phyloP scores from a whole-genome alignment of 1,139 yeast genomes.

The Taphrina communis region DNA sequence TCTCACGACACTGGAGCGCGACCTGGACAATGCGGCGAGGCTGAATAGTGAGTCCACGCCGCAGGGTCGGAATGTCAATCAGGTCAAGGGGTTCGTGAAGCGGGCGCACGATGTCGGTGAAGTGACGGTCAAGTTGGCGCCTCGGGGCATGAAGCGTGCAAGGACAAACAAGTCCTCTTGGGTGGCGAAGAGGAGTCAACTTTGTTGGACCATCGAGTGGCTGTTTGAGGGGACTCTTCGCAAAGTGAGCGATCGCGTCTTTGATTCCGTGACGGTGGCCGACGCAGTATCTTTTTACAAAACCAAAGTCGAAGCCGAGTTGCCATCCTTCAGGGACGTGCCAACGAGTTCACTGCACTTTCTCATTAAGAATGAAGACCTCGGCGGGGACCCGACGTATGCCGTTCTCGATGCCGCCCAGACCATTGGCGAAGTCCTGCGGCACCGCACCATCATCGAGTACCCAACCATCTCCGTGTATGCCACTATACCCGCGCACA shows the following conservation, averaged over 20 bases:
- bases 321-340: conserved; percentile 7
- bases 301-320: neutral
- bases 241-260: conserved; percentile 29
- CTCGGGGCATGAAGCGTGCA: conserved; percentile 79
- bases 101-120: conserved; percentile 55
- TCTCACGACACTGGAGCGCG: conserved; percentile 67
- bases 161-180: conserved; percentile 70
- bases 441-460: conserved; percentile 37
- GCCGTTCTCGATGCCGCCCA: conserved; percentile 5
- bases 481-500: conserved; percentile 7
- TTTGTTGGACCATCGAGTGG: conserved; percentile 77
- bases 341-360: neutral
- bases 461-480: conserved; percentile 30
- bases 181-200: conserved; percentile 67
- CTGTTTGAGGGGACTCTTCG: conserved; percentile 22
- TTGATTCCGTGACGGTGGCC: conserved; percentile 20
- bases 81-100: conserved; percentile 43
- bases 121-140: conserved; percentile 61
- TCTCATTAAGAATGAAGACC: conserved; percentile 9
- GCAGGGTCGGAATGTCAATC: conserved; percentile 46
- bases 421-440: conserved; percentile 22
- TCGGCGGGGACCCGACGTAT: conserved; percentile 18
- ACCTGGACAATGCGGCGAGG: conserved; percentile 57
- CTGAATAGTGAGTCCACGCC: conserved; percentile 47
- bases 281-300: conserved; percentile 16